Base-by-base conservation (phyloP, 106 monocot species). In the Dioscorea dumetorum region DNA sequence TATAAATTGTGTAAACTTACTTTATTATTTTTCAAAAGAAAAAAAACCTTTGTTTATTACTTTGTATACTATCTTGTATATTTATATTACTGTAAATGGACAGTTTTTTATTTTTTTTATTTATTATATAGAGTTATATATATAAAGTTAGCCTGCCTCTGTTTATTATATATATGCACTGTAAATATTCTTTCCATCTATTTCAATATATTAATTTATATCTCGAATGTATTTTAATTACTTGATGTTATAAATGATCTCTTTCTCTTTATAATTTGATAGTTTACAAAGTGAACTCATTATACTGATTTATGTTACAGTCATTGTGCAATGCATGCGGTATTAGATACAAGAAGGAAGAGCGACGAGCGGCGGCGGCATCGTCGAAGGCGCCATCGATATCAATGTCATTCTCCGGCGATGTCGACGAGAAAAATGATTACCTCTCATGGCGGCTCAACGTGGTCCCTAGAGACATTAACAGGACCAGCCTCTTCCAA, bases 311-410 rank as follows among this genome's bases (percentile, higher is more conserved):
- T 21, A 24, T 12, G 5, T 53, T 74, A 62, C 80, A 97, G 97
- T 97, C 97, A 2, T 70, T 97, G 61, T 97, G 97, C 74, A 97
- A 97, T 63, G 97, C 97, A 1, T 97, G 97, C 33, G 97, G 97
- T 19, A 97, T 97, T 49, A 74, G 97, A 4, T 92, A 87, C 89
- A 97, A 97, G 81, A 97, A 97, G 57, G 97, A 97, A 66, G 92
- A 97, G 67, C 24, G 97, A 58, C 69, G 91, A 3, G 88, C 92
- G 0, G 97, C n/a, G n/a, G n/a, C 90, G 2, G 73, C 93, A 8
- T 15, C 68, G 4, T 28, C 71, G 1, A 53, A 33, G 49, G 33
- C 24, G 22, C 13, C 48, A 0, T 12, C 67, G 0, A 59, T 72
- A 58, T 21, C 74, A 8, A 22, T 66, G 58, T 74, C 65, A 2